Conservation (phyloP, 208 protist genomes). For the Leishmania turanica region DNA sequence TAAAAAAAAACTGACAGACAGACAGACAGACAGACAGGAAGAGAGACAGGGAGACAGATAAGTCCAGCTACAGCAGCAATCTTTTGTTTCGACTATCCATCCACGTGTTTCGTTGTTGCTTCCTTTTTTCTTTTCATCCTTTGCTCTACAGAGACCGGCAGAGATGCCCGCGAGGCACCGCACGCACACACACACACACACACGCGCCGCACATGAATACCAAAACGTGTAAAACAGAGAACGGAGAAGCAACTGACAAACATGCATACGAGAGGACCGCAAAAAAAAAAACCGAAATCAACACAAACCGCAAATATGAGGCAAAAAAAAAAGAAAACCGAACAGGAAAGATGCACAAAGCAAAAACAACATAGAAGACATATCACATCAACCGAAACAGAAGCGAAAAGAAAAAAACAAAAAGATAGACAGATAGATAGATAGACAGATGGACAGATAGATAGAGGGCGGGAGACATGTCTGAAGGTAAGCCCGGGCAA, state of each 20-base stretch:
- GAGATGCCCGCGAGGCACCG: background rate
- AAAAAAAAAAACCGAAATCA: background rate
- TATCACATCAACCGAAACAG: background rate
- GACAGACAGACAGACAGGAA: background rate
- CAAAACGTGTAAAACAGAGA: slow-evolving; percentile 5
- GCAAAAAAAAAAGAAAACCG: background rate
- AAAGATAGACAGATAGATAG: background rate
- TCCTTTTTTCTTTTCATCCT: background rate
- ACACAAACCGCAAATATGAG: background rate
- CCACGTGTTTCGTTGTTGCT: background rate
- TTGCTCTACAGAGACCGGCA: background rate
- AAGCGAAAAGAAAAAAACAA: background rate
- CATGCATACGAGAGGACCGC: background rate
- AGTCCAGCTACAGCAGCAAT: slow-evolving; percentile 1
- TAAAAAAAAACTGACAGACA: background rate
- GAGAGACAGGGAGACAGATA: background rate
- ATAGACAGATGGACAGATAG: background rate
- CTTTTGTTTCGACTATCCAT: background rate
- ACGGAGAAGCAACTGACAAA: background rate
- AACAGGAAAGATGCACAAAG: background rate
- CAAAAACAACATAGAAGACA: background rate
- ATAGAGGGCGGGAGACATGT: background rate
- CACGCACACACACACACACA: background rate
- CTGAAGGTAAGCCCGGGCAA: background rate
- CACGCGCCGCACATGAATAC: background rate